phyloP scores from a whole-genome alignment of 768 basidiomycete genomes.

The Chalciporus chontae region DNA sequence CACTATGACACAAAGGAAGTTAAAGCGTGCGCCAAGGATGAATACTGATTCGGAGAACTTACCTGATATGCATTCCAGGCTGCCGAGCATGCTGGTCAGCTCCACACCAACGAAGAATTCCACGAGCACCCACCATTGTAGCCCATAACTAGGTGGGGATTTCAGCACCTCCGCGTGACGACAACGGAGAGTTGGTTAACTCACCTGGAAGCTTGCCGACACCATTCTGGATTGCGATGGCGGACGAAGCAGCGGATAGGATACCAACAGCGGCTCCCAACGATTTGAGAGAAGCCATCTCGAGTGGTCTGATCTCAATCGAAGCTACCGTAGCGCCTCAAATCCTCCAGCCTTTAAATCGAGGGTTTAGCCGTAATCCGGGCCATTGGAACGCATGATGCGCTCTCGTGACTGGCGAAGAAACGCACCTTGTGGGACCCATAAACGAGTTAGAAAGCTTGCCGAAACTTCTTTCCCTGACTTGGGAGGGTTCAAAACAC shows the following conservation, averaged over 20 bases:
- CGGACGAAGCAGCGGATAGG: slow-evolving; percentile 11
- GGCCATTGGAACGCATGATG: slow-evolving; percentile 1
- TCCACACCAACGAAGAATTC: background rate
- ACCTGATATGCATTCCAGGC: slow-evolving; percentile 70
- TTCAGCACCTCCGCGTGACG: slow-evolving; percentile 4
- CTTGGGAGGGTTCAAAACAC: background rate
- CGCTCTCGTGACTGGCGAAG: background rate
- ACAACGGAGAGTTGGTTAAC: background rate
- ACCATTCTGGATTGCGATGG: slow-evolving; percentile 24
- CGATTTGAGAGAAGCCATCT: slow-evolving; percentile 12
- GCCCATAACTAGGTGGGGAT: slow-evolving; percentile 24
- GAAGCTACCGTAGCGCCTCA: background rate
- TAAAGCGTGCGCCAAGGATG: background rate
- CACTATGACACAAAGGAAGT: slow-evolving; percentile 37
- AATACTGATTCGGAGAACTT: slow-evolving; percentile 10
- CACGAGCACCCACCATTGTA: slow-evolving; percentile 25
- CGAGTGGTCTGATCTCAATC: background rate
- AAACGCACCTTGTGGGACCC: slow-evolving; percentile 1
- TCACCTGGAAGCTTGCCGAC: slow-evolving; percentile 32
- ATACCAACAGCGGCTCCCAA: slow-evolving; percentile 9
- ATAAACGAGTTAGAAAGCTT: background rate
- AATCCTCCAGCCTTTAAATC: slow-evolving; percentile 11
- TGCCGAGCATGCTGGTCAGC: slow-evolving; percentile 21
- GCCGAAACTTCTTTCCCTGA: slow-evolving; percentile 2
- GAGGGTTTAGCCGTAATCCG: background rate